Percentiles rank a stretch among this genome's conserved stretches.
phyloP scores from a whole-genome alignment of 306 rosid genomes.

The Hippophae tibetana region DNA sequence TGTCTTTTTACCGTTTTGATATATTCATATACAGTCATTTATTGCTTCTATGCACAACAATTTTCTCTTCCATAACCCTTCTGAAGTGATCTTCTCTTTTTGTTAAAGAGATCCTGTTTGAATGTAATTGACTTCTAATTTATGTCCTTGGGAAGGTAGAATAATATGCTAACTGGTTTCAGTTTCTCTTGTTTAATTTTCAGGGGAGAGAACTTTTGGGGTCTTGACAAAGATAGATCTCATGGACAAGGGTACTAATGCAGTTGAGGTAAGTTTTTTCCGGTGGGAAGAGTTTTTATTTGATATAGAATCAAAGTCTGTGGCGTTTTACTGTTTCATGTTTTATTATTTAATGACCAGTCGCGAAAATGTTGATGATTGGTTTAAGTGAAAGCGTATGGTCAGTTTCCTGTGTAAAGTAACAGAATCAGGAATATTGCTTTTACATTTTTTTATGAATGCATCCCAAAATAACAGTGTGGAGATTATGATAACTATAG shows the following conservation, averaged over 20 bases:
- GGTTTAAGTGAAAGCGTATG: no score
- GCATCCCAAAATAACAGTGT: no score
- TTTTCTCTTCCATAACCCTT: neutral
- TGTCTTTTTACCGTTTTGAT: no score
- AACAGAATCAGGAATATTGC: no score
- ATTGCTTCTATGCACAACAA: no score
- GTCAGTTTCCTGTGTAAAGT: no score
- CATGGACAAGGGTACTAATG: slow-evolving; percentile 46
- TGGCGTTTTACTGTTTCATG: neutral
- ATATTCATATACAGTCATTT: no score
- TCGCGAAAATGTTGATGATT: neutral
- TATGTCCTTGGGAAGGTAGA: no score
- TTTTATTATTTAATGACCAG: neutral
- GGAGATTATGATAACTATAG: no score
- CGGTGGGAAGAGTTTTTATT: neutral
- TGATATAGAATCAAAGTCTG: neutral
- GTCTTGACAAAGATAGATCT: slow-evolving; percentile 42
- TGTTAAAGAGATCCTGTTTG: neutral
- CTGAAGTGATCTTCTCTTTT: neutral
- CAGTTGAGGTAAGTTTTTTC: slow-evolving; percentile 34
- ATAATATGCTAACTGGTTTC: neutral
- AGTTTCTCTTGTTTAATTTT: slow-evolving; percentile 2
- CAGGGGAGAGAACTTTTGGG: slow-evolving; percentile 44
- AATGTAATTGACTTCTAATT: neutral
- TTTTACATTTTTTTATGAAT: no score